A percentile compares a stretch with the other conserved stretches of the same genome.
These are phyloP conservation scores for Silene uniflora DNA, from an alignment of 148 eudicot genomes.

Conservation along the genomic window DNA sequence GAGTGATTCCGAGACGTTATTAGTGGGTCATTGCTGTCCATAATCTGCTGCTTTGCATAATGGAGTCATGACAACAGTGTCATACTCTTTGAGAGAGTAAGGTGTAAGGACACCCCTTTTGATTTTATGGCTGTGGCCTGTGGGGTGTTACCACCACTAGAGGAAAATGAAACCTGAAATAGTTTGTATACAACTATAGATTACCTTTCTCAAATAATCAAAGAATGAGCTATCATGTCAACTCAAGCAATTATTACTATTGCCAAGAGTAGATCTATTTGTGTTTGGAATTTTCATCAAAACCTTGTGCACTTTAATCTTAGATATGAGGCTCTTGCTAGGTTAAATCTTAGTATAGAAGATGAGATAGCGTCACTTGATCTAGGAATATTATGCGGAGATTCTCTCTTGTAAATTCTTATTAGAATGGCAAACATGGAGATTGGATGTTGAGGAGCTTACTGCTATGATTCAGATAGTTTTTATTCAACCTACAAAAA, in stretches of 20 bases:
- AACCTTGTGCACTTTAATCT: not conserved
- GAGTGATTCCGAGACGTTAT: slow-evolving; percentile 15
- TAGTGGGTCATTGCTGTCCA: slow-evolving; percentile 6
- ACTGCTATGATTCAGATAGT: not conserved
- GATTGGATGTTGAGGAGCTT: not conserved
- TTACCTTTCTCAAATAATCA: not conserved
- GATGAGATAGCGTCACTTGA: not conserved
- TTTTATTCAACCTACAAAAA: too few species aligned
- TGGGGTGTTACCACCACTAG: not conserved
- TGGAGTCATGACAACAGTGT: slow-evolving; percentile 1
- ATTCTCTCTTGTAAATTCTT: not conserved
- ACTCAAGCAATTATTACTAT: not conserved
- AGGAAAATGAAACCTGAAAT: not conserved
- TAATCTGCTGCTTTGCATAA: not conserved
- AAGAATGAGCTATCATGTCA: not conserved
- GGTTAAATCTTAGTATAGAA: too few species aligned
- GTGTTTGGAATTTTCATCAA: not conserved
- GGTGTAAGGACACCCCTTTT: not conserved
- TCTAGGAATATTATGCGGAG: too few species aligned
- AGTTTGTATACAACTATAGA: not conserved
- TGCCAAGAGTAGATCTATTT: not conserved
- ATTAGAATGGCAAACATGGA: not conserved
- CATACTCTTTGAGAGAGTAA: slow-evolving; percentile 10
- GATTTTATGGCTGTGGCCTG: not conserved
- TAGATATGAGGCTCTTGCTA: not conserved